phyloP scores from a whole-genome alignment of 306 rosid species.

The Cajanus cajan region DNA sequence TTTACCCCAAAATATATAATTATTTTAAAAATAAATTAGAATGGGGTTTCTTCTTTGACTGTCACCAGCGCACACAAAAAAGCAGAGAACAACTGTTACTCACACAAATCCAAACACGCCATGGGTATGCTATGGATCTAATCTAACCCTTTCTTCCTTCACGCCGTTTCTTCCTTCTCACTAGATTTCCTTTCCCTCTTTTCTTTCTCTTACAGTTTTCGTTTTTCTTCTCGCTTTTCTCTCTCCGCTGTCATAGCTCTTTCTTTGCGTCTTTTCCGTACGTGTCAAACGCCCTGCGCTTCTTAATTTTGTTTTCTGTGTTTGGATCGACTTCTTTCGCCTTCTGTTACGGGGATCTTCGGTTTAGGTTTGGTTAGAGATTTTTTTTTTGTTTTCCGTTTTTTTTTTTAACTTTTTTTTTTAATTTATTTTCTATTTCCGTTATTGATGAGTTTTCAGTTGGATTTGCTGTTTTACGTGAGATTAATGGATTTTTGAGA shows the following conservation, averaged over 20 bases:
- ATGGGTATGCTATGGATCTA: slow-evolving; percentile 45
- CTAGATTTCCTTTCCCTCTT: slow-evolving; percentile 27
- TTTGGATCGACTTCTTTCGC: slow-evolving; percentile 42
- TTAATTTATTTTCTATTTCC: not conserved
- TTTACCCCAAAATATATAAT: not conserved
- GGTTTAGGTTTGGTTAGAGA: slow-evolving; percentile 8
- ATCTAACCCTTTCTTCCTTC: not conserved
- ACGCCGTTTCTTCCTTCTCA: slow-evolving; percentile 19
- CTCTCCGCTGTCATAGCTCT: not conserved
- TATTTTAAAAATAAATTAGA: not conserved
- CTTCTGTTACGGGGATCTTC: slow-evolving; percentile 26
- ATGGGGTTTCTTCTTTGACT: slow-evolving; percentile 59
- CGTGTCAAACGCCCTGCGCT: not conserved
- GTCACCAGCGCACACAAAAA: slow-evolving; percentile 76
- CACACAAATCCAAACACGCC: slow-evolving; percentile 42
- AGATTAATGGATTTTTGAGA: slow-evolving; percentile 23
- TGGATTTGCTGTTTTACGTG: slow-evolving; percentile 15
- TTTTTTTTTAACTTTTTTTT: no score
- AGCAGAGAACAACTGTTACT: slow-evolving; percentile 43
- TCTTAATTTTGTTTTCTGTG: slow-evolving; percentile 14
- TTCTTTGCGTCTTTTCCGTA: not conserved
- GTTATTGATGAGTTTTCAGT: not conserved
- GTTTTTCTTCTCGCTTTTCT: not conserved
- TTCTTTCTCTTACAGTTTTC: not conserved
- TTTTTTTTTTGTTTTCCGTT: not conserved